phyloP scores from a whole-genome alignment of 192 early-diverging fungal species.

The Podila clonocystis region DNA sequence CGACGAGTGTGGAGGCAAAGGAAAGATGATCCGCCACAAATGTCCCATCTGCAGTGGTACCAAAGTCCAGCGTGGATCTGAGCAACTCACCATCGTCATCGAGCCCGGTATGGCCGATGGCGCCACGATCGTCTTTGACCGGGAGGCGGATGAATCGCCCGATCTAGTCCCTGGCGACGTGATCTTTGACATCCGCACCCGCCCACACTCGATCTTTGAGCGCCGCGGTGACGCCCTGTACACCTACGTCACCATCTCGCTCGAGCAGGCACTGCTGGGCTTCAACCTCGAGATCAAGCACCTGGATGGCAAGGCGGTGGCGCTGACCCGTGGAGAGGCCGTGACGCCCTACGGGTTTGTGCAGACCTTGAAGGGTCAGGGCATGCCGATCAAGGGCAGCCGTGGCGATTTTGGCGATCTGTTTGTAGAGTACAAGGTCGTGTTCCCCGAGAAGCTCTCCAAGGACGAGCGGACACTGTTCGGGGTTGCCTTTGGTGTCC shows the following conservation, averaged over 20 bases:
- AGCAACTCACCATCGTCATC: slow-evolving; percentile 79
- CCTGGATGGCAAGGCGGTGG: slow-evolving; percentile 80
- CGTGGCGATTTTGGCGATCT: slow-evolving; percentile 76
- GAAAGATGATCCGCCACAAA: slow-evolving; percentile 82
- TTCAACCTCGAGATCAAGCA: slow-evolving; percentile 81
- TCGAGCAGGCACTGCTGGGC: slow-evolving; percentile 83
- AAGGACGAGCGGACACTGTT: slow-evolving; percentile 31
- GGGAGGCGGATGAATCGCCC: slow-evolving; percentile 91
- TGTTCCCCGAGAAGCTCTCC: slow-evolving; percentile 68
- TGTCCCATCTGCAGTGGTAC: slow-evolving; percentile 87
- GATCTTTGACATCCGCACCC: slow-evolving; percentile 77
- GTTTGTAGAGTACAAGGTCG: slow-evolving; percentile 89
- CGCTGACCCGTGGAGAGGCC: slow-evolving; percentile 63
- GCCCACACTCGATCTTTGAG: slow-evolving; percentile 78
- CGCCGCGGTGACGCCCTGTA: slow-evolving; percentile 82
- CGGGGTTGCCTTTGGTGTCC: slow-evolving; percentile 18
- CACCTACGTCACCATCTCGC: slow-evolving; percentile 77
- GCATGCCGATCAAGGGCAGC: slow-evolving; percentile 84
- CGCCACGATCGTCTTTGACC: slow-evolving; percentile 71
- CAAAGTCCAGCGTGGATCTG: slow-evolving; percentile 86
- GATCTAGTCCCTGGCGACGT: slow-evolving; percentile 90
- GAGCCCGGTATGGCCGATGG: slow-evolving; percentile 89
- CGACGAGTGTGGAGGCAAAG: slow-evolving; percentile 90
- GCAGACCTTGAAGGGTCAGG: slow-evolving; percentile 80
- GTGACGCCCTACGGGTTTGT: slow-evolving; percentile 79